Percentiles rank a stretch among this genome's conserved stretches.
These are phyloP conservation scores for Parasarocladium wereldwijsianum DNA, from an alignment of 2,329 filamentous ascomycete genomes.

Conservation along the genomic window DNA sequence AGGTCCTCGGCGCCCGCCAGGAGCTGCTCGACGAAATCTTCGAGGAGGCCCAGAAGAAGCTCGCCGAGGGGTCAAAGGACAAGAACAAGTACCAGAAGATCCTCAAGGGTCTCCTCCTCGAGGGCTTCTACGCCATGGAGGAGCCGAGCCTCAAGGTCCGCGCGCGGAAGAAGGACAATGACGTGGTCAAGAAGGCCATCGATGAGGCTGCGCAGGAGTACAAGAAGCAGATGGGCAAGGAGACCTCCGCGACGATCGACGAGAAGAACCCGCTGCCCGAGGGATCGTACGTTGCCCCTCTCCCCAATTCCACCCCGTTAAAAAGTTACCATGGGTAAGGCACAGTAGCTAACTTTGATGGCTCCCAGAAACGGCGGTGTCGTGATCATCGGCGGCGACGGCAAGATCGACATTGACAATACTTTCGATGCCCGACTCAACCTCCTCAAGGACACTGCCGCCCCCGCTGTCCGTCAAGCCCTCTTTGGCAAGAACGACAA, in stretches of 20 bases:
- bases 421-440: slow-evolving; percentile 85
- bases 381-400: slow-evolving; percentile 61
- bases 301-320: background rate
- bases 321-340: background rate
- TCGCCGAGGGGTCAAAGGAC: slow-evolving; percentile 51
- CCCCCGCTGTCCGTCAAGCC: slow-evolving; percentile 71
- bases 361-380: slow-evolving; percentile 64
- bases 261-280: slow-evolving; percentile 69
- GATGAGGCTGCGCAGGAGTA: slow-evolving; percentile 68
- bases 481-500: slow-evolving; percentile 92
- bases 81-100: slow-evolving; percentile 59
- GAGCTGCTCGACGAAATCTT: slow-evolving; percentile 85
- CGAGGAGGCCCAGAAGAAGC: slow-evolving; percentile 59
- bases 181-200: slow-evolving; percentile 61
- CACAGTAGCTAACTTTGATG: background rate
- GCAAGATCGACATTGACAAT: slow-evolving; percentile 98
- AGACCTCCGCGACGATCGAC: slow-evolving; percentile 56
- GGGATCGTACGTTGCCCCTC: slow-evolving; percentile 52
- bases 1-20: slow-evolving; percentile 75
- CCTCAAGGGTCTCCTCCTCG: slow-evolving; percentile 69
- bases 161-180: slow-evolving; percentile 67
- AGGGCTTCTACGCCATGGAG: slow-evolving; percentile 77
- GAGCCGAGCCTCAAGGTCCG: slow-evolving; percentile 65
- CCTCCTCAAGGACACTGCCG: slow-evolving; percentile 69
- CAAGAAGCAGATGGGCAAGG: slow-evolving; percentile 60